Evolutionary conservation across 805 yeast genomes (phyloP).

Genomic region (Cyberlindnera meyerae): DNA sequence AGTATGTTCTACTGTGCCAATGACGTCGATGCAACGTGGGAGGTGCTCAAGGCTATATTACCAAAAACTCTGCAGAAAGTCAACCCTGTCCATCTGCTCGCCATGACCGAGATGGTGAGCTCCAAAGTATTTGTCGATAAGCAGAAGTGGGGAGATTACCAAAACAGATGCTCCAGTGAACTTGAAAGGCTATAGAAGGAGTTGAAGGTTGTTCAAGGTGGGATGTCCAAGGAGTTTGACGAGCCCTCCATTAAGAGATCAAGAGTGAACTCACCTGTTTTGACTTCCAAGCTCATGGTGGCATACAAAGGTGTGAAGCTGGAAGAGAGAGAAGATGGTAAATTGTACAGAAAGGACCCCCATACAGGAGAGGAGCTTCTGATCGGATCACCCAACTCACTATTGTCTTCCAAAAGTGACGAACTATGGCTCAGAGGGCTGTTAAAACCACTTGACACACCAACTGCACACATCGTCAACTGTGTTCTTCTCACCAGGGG

Average conservation of each 20-base stretch:
- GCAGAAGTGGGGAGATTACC: slow-evolving; percentile 1
- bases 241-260: no score
- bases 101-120: slow-evolving; percentile 3
- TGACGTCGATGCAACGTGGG: slow-evolving; percentile 71
- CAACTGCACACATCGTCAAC: background rate
- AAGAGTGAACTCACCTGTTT: no score
- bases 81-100: slow-evolving; percentile 8
- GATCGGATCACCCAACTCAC: no score
- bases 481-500: no score
- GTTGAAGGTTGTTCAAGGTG: background rate
- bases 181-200: background rate
- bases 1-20: slow-evolving; percentile 73
- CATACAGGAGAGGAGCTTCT: no score
- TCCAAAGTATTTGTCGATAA: slow-evolving; percentile 6
- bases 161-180: background rate
- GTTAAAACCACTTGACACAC: no score
- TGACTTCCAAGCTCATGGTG: no score
- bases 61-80: background rate
- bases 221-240: background rate
- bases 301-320: no score
- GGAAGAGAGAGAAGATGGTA: no score
- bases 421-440: no score
- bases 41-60: slow-evolving; percentile 40
- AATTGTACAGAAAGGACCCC: no score
- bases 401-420: no score